Percentiles rank a stretch among this genome's conserved stretches.
These are phyloP conservation scores for Claviceps sp. DNA, from an alignment of 2,329 filamentous ascomycete species.

Conservation along the genomic window DNA sequence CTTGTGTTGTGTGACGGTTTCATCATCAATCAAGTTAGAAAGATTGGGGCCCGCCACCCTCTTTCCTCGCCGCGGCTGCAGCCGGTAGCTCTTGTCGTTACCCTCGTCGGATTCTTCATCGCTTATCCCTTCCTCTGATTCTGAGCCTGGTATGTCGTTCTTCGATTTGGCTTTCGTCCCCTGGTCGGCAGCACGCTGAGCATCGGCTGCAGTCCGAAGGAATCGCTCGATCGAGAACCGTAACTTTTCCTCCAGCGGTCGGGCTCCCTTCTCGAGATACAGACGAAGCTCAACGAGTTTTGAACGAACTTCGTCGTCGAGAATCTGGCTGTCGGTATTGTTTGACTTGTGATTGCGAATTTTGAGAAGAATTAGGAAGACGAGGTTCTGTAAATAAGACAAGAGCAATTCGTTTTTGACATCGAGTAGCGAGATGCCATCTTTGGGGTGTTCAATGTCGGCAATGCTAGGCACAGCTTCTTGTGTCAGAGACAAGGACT, in stretches of 20 bases:
- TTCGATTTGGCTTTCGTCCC: constrained; percentile 14
- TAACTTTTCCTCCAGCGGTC: constrained; percentile 76
- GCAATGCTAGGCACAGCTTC: constrained; percentile 51
- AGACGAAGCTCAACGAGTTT: constrained; percentile 87
- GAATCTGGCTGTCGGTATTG: constrained; percentile 23
- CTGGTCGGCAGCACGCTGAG: constrained; percentile 30
- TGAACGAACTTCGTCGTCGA: constrained; percentile 55
- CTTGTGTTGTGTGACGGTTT: constrained; percentile 14
- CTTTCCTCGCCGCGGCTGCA: constrained; percentile 7
- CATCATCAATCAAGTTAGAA: constrained; percentile 20
- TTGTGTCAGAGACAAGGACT: constrained; percentile 48
- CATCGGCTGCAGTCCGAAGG: constrained; percentile 70
- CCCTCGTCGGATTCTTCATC: constrained; percentile 15
- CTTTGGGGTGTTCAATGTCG: constrained; percentile 57
- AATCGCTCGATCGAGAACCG: constrained; percentile 97
- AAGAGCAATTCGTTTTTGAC: constrained; percentile 95
- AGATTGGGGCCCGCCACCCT: constrained; percentile 20
- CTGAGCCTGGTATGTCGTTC: constrained; percentile 6
- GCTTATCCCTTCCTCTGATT: constrained; percentile 21
- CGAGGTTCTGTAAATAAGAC: constrained; percentile 87
- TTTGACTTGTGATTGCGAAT: constrained; percentile 42
- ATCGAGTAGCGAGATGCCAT: constrained; percentile 89
- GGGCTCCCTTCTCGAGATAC: constrained; percentile 84
- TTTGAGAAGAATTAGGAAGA: constrained; percentile 74
- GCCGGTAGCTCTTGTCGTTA: not conserved